Conservation (phyloP, 2,329 filamentous ascomycete genomes). For the Lachnellula occidentalis region DNA sequence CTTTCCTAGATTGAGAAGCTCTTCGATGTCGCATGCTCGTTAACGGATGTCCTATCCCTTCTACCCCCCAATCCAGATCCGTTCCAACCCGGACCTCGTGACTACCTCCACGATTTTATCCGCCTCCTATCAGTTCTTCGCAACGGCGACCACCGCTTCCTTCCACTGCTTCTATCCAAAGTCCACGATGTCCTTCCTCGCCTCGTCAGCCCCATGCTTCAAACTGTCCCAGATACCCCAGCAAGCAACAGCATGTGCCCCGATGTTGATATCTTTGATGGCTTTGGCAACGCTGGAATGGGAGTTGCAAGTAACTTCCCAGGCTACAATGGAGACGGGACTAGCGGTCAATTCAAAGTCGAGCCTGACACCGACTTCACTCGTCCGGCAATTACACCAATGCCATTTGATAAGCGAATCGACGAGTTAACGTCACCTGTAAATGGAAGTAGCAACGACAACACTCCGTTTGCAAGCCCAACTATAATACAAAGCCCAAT, state of each 20-base stretch:
- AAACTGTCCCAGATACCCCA: conserved; percentile 50
- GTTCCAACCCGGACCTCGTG: conserved; percentile 62
- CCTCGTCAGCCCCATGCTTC: conserved; percentile 54
- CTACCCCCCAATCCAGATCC: conserved; percentile 55
- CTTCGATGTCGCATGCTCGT: conserved; percentile 67
- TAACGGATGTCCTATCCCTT: conserved; percentile 67
- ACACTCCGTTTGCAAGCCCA: conserved; percentile 22
- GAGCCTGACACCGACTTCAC: conserved; percentile 22
- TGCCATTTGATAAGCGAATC: conserved; percentile 23
- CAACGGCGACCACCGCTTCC: conserved; percentile 69
- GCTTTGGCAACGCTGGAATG: conserved; percentile 59
- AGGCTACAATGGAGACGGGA: conserved; percentile 23
- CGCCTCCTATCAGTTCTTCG: conserved; percentile 64
- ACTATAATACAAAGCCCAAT: conserved; percentile 22
- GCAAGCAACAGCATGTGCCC: conserved; percentile 25
- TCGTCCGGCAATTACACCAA: conserved; percentile 14
- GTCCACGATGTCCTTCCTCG: conserved; percentile 65
- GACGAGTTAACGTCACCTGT: conserved; percentile 26
- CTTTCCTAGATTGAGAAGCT: conserved; percentile 64
- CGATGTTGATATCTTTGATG: conserved; percentile 58
- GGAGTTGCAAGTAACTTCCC: conserved; percentile 31
- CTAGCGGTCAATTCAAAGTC: conserved; percentile 28
- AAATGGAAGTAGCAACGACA: conserved; percentile 13
- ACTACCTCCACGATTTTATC: conserved; percentile 66
- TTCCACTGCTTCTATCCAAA: conserved; percentile 72